Evolutionary conservation across 495 filamentous ascomycete genomes (phyloP).

Genomic region (Sporormia fimetaria): DNA sequence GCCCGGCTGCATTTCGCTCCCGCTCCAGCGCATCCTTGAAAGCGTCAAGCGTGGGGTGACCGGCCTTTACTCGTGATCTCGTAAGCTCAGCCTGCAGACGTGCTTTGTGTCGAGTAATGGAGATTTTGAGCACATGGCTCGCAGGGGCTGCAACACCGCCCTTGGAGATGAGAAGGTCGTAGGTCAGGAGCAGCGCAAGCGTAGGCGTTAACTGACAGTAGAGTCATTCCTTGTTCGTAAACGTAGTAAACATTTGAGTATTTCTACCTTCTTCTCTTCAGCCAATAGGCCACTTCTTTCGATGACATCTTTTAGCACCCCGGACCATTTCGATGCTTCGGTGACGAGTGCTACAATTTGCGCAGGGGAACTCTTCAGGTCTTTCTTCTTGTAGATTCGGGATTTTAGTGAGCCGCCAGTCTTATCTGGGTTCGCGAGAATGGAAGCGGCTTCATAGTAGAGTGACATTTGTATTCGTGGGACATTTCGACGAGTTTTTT

Average conservation of each 20-base stretch:
- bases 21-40: slow-evolving; percentile 46
- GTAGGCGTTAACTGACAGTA: slow-evolving; percentile 61
- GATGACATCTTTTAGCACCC: slow-evolving; percentile 73
- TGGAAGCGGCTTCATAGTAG: slow-evolving; percentile 75
- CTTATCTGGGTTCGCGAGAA: slow-evolving; percentile 52
- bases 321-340: slow-evolving; percentile 84
- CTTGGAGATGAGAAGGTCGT: slow-evolving; percentile 76
- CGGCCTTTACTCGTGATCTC: slow-evolving; percentile 59
- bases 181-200: slow-evolving; percentile 68
- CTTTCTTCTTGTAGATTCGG: slow-evolving; percentile 58
- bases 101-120: slow-evolving; percentile 70
- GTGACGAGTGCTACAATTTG: slow-evolving; percentile 76
- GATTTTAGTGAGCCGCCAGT: slow-evolving; percentile 70
- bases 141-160: slow-evolving; percentile 65
- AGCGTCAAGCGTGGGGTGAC: slow-evolving; percentile 50
- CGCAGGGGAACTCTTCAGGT: slow-evolving; percentile 61
- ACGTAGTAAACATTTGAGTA: neutral
- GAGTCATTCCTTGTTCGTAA: slow-evolving; percentile 3
- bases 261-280: slow-evolving; percentile 67
- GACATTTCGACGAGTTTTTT: too few relatives aligned
- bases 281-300: slow-evolving; percentile 44
- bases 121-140: slow-evolving; percentile 60
- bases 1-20: neutral
- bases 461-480: too few relatives aligned
- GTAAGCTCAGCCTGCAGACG: slow-evolving; percentile 72